Evolutionary conservation across 106 monocot genomes (phyloP).

Genomic region (Acanthochlamys bracteata): DNA sequence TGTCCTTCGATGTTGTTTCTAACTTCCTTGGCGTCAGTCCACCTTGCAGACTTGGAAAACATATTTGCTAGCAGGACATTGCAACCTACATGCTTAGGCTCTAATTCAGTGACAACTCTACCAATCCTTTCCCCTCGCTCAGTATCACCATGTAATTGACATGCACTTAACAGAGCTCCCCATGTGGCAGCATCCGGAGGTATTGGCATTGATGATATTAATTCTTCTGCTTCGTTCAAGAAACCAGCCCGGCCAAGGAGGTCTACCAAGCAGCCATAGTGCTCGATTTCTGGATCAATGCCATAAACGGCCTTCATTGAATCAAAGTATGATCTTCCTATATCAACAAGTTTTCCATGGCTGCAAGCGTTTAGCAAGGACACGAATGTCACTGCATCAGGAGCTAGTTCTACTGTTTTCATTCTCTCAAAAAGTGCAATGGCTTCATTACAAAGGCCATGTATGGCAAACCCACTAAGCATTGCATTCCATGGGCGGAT

Average conservation of each 20-base stretch:
- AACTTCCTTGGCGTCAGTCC: slow-evolving; percentile 20
- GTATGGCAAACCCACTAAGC: slow-evolving; percentile 41
- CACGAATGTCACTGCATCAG: slow-evolving; percentile 46
- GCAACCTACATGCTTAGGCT: slow-evolving; percentile 19
- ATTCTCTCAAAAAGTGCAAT: slow-evolving; percentile 34
- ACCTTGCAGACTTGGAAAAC: slow-evolving; percentile 12
- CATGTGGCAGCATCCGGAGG: slow-evolving; percentile 28
- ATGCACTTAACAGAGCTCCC: slow-evolving; percentile 38
- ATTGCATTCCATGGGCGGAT: slow-evolving; percentile 43
- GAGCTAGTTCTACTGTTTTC: slow-evolving; percentile 11
- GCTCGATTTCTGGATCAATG: slow-evolving; percentile 41
- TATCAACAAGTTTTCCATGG: slow-evolving; percentile 36
- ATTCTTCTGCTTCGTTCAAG: slow-evolving; percentile 33
- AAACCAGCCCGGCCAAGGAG: slow-evolving; percentile 44
- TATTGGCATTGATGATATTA: slow-evolving; percentile 32
- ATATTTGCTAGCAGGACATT: slow-evolving; percentile 24
- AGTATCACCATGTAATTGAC: slow-evolving; percentile 21
- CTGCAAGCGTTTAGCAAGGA: slow-evolving; percentile 50
- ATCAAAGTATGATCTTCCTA: slow-evolving; percentile 35
- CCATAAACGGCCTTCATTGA: slow-evolving; percentile 23
- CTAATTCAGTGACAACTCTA: slow-evolving; percentile 10
- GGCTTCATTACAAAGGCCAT: slow-evolving; percentile 26
- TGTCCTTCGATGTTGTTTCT: slow-evolving; percentile 13
- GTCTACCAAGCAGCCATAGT: slow-evolving; percentile 63
- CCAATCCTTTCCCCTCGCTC: slow-evolving; percentile 20